These are phyloP conservation scores for Penicillium sp. DNA, from an alignment of 2,329 filamentous ascomycete species.

Conservation along the genomic window DNA sequence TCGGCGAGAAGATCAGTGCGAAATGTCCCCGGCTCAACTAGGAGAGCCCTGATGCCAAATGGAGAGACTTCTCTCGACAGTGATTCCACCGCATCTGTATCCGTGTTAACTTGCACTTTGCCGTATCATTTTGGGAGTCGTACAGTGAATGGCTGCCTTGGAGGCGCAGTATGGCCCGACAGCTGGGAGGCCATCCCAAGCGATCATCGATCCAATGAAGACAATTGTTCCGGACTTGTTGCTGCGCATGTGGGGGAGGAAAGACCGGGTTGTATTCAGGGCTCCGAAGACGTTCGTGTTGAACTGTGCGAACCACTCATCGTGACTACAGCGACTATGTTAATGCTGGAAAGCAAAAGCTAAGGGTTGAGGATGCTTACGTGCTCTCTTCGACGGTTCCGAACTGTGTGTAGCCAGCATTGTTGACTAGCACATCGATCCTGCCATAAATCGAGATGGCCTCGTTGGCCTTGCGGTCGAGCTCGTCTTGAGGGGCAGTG, in stretches of 20 bases:
- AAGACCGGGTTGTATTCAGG: constrained; percentile 8
- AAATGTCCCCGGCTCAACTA: constrained; percentile 13
- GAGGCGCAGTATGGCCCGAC: constrained; percentile 9
- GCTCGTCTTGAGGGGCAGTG: constrained; percentile 4
- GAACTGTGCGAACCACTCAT: constrained; percentile 11
- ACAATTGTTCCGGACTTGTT: constrained; percentile 8
- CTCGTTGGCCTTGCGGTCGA: constrained; percentile 7
- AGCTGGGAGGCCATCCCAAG: constrained; percentile 10
- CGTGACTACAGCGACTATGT: neutral
- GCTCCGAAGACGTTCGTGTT: constrained; percentile 14
- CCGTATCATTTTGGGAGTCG: neutral
- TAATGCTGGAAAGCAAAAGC: neutral
- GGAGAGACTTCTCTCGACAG: constrained; percentile 4
- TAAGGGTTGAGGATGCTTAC: neutral
- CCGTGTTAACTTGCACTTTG: neutral
- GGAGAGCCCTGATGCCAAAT: constrained; percentile 8
- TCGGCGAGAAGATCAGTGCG: constrained; percentile 7
- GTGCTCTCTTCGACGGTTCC: constrained; percentile 8
- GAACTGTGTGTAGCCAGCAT: constrained; percentile 11
- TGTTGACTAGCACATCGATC: constrained; percentile 13
- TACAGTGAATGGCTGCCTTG: constrained; percentile 13
- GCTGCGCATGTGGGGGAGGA: constrained; percentile 8
- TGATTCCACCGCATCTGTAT: constrained; percentile 6
- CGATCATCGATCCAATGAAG: constrained; percentile 10
- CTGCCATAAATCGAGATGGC: constrained; percentile 8